phyloP scores from a whole-genome alignment of 345 rosid species.

The Heritiera littoralis region DNA sequence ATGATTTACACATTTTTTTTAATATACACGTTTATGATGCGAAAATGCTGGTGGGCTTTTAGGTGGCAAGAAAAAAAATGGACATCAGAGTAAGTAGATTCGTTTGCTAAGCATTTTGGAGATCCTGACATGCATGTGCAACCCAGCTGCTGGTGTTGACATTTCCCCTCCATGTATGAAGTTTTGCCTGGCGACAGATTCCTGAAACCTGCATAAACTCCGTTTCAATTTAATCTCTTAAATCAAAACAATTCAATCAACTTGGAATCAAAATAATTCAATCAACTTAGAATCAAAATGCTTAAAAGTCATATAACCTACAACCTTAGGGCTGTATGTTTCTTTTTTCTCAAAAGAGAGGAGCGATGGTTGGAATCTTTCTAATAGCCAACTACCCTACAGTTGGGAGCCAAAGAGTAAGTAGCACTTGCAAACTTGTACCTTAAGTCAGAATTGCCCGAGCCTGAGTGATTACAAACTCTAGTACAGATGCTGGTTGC shows the following conservation, averaged over 20 bases:
- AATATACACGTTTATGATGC: background rate
- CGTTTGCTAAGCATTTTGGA: background rate
- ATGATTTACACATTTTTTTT: background rate
- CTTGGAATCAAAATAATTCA: background rate
- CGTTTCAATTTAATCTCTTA: background rate
- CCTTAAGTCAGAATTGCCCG: background rate
- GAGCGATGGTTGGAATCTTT: background rate
- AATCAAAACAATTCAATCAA: background rate
- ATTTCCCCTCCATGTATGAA: background rate
- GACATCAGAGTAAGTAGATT: background rate
- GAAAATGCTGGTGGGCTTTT: background rate
- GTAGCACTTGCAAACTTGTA: background rate
- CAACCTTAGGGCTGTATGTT: background rate
- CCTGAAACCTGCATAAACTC: background rate
- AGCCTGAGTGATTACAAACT: background rate
- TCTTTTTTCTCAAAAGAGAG: background rate
- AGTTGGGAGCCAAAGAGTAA: background rate
- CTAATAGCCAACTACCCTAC: background rate
- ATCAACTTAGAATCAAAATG: background rate
- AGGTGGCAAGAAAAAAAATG: background rate
- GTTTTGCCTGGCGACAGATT: background rate
- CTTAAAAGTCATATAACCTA: background rate
- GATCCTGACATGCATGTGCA: background rate
- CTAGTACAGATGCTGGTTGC: background rate
- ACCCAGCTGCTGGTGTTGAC: background rate